Conservation (phyloP, 2,329 filamentous ascomycete genomes). For the Diaporthe sp. region DNA sequence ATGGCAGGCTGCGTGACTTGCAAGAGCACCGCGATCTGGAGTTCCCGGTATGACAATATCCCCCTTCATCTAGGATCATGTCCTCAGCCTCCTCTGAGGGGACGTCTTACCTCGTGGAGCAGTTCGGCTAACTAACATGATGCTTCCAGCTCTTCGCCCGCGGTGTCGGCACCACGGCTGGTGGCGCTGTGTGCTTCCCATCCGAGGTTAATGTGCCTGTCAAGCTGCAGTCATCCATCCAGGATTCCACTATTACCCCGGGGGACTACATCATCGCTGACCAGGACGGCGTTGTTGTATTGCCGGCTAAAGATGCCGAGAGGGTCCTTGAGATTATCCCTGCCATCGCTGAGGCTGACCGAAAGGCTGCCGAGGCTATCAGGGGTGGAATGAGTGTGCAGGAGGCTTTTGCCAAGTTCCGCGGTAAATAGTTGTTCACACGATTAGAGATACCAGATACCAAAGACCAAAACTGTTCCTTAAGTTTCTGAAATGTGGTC, state of each 20-base stretch:
- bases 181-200: background rate
- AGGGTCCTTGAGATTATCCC: background rate
- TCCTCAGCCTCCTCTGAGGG: background rate
- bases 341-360: background rate
- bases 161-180: background rate
- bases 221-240: background rate
- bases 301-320: background rate
- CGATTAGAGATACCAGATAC: no score
- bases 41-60: background rate
- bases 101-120: background rate
- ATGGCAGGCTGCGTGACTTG: conserved; percentile 64
- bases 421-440: no score
- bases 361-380: background rate
- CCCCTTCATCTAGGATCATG: background rate
- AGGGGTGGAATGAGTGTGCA: background rate
- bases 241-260: background rate
- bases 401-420: background rate
- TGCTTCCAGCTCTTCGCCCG: background rate
- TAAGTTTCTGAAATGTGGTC: no score
- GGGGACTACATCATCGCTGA: background rate
- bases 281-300: background rate
- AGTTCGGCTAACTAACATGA: background rate
- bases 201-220: background rate
- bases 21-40: conserved; percentile 60
- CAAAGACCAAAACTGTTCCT: no score